These are phyloP conservation scores for Populus tremula DNA, from an alignment of 345 rosid genomes.

Conservation along the genomic window DNA sequence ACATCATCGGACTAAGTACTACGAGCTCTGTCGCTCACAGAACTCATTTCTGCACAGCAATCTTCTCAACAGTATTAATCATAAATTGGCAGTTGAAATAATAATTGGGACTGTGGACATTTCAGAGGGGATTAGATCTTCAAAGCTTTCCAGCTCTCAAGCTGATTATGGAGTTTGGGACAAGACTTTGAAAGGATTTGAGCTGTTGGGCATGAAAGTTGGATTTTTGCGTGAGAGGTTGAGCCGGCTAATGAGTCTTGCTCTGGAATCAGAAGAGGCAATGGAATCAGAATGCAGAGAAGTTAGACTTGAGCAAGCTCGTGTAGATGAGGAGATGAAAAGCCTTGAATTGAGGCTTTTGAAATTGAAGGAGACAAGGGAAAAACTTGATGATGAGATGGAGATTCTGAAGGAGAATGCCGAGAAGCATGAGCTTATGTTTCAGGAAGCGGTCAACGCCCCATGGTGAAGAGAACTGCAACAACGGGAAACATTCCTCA, in stretches of 20 bases:
- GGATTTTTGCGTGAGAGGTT: slow-evolving; percentile 40
- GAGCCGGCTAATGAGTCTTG: slow-evolving; percentile 28
- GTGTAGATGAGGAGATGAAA: slow-evolving; percentile 25
- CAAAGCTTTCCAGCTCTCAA: slow-evolving; percentile 28
- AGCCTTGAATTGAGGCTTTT: slow-evolving; percentile 29
- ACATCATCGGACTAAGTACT: slow-evolving; percentile 33
- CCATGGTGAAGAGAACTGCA: slow-evolving; percentile 30
- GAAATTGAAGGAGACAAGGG: slow-evolving; percentile 24
- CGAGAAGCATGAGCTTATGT: slow-evolving; percentile 24
- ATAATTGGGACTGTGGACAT: slow-evolving; percentile 45
- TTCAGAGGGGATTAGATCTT: slow-evolving; percentile 41
- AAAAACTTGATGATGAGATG: slow-evolving; percentile 31
- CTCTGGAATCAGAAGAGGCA: slow-evolving; percentile 27
- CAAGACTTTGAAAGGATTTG: slow-evolving; percentile 49
- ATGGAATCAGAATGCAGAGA: slow-evolving; percentile 24
- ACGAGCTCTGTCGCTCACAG: slow-evolving; percentile 43
- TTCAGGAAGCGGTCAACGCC: slow-evolving; percentile 29
- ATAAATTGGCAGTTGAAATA: slow-evolving; percentile 47
- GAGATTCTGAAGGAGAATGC: slow-evolving; percentile 24
- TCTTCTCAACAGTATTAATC: slow-evolving; percentile 42
- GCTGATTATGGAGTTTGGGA: slow-evolving; percentile 43
- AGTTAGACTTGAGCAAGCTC: slow-evolving; percentile 21
- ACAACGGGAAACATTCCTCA: not conserved
- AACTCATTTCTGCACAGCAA: slow-evolving; percentile 36
- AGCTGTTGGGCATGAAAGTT: slow-evolving; percentile 47